Evolutionary conservation across 148 eudicot genomes (phyloP).

Genomic region (Heliosperma pusillum): DNA sequence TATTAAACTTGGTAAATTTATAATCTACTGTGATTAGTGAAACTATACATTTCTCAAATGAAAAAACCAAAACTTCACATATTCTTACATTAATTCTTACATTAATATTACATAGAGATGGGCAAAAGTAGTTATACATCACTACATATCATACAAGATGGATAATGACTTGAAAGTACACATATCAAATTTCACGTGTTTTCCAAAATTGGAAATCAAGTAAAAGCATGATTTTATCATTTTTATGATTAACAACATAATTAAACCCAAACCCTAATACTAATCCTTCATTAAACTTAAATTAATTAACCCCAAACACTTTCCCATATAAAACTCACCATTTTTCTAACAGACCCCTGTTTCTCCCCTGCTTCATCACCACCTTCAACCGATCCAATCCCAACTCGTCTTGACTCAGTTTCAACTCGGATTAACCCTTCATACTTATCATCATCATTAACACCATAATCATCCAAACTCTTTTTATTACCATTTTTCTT

Average conservation of each 20-base stretch:
- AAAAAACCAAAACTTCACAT: conserved; percentile 18
- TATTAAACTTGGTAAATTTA: neutral
- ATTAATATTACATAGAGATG: conserved; percentile 7
- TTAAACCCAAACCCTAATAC: neutral
- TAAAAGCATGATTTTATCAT: neutral
- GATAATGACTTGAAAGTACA: neutral
- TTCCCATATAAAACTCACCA: conserved; percentile 67
- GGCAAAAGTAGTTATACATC: neutral
- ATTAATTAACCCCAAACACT: conserved; percentile 58
- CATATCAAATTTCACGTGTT: neutral
- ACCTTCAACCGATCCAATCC: conserved; percentile 12
- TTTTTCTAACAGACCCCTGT: conserved; percentile 53
- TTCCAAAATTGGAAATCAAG: conserved; percentile 12
- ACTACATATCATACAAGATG: conserved; percentile 19
- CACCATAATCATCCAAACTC: neutral
- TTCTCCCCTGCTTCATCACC: conserved; percentile 32
- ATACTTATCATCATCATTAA: neutral
- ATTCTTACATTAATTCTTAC: conserved; percentile 12
- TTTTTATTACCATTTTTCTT: conserved; percentile 19
- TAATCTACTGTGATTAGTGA: neutral
- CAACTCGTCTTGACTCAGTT: neutral
- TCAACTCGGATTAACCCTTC: neutral
- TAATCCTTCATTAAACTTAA: neutral
- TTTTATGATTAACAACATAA: conserved; percentile 5
- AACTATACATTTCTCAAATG: conserved; percentile 7